Conservation (phyloP, 306 rosid genomes). For the Ormosia semicastrata region DNA sequence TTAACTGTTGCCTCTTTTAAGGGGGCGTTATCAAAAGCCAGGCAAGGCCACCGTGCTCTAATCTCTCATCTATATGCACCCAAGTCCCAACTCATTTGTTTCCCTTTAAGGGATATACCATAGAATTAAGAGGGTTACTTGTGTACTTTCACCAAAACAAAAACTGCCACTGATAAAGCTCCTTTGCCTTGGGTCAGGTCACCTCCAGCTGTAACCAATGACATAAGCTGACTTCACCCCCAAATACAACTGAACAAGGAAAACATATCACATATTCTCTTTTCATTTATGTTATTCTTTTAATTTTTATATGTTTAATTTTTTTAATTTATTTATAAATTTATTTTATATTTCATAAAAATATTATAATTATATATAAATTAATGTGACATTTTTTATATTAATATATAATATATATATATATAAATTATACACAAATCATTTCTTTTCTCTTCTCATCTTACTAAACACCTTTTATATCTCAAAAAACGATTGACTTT, state of each 20-base stretch:
- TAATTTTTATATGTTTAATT: no score
- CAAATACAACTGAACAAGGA: neutral
- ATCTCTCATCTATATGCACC: neutral
- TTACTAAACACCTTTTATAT: neutral
- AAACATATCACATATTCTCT: neutral
- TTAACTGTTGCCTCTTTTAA: neutral
- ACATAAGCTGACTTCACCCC: conserved; percentile 18
- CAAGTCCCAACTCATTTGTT: neutral
- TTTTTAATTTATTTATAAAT: no score
- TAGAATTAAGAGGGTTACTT: neutral
- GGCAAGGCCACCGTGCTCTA: neutral
- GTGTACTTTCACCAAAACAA: conserved; percentile 10
- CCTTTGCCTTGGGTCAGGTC: conserved; percentile 11
- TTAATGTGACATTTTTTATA: no score
- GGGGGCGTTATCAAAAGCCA: neutral
- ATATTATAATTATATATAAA: no score
- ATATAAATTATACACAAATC: no score
- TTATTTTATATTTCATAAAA: no score
- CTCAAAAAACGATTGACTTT: neutral
- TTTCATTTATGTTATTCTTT: no score
- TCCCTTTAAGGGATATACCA: conserved; percentile 17
- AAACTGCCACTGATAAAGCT: neutral
- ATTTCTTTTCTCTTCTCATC: no score
- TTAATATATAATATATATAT: no score
- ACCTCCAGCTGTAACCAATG: conserved; percentile 27